These are phyloP conservation scores for Penicillium sclerotigenum DNA, from an alignment of 2,329 filamentous ascomycete species.

Conservation along the genomic window DNA sequence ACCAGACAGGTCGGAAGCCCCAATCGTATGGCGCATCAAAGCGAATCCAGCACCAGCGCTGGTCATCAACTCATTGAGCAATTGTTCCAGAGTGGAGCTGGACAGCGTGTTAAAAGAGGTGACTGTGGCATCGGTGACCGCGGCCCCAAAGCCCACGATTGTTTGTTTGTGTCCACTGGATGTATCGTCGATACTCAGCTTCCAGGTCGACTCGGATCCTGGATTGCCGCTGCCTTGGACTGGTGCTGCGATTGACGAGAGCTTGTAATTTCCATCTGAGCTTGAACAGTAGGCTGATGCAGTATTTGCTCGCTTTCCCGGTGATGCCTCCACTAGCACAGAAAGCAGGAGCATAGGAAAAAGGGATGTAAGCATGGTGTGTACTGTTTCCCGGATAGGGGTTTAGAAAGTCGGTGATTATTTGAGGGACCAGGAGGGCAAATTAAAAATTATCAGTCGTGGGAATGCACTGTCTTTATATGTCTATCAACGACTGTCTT, in stretches of 20 bases:
- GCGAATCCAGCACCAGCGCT: constrained; percentile 35
- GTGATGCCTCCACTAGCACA: constrained; percentile 2
- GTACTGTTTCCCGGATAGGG: neutral
- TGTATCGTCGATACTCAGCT: constrained; percentile 27
- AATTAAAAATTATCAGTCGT: neutral
- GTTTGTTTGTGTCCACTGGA: constrained; percentile 27
- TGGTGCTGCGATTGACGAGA: constrained; percentile 20
- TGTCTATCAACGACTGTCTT: neutral
- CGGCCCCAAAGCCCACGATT: constrained; percentile 37
- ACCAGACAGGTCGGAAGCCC: constrained; percentile 36
- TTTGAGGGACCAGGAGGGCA: neutral
- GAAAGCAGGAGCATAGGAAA: neutral
- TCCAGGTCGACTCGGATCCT: constrained; percentile 25
- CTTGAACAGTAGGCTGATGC: constrained; percentile 30
- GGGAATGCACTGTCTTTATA: neutral
- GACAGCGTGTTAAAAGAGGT: constrained; percentile 34
- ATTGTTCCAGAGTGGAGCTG: constrained; percentile 26
- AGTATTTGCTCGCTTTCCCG: constrained; percentile 16
- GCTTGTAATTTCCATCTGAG: constrained; percentile 26
- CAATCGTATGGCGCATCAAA: constrained; percentile 43
- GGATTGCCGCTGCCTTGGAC: constrained; percentile 20
- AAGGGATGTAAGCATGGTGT: neutral
- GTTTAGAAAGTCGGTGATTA: neutral
- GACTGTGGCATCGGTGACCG: constrained; percentile 41
- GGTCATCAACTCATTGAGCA: constrained; percentile 37